Conservation (phyloP, 345 rosid genomes). For the Gossypium ekmanianum region DNA sequence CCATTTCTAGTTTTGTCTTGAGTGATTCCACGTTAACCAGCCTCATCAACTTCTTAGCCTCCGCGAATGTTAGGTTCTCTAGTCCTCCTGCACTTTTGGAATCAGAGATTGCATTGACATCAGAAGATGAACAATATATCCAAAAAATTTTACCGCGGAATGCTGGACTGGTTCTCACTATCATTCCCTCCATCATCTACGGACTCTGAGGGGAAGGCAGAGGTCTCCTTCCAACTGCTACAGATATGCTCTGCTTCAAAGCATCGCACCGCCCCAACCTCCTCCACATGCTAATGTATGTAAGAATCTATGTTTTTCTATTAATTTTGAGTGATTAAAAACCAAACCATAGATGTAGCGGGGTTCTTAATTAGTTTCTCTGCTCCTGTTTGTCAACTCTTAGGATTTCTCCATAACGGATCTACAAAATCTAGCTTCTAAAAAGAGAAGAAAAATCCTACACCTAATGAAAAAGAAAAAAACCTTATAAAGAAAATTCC, state of each 20-base stretch:
- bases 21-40: constrained; percentile 76
- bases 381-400: no score
- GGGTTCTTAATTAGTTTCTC: no score
- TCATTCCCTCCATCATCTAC: neutral
- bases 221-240: constrained; percentile 19
- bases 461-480: no score
- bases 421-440: no score
- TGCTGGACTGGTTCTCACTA: neutral
- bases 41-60: constrained; percentile 76
- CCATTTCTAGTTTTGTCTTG: constrained; percentile 62
- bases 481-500: no score
- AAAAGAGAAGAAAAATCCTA: no score
- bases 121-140: constrained; percentile 3
- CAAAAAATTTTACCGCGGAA: neutral
- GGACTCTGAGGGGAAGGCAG: neutral
- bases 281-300: constrained; percentile 31
- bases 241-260: constrained; percentile 16
- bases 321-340: no score
- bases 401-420: no score
- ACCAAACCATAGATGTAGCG: no score
- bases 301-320: no score
- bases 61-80: constrained; percentile 35
- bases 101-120: neutral
- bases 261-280: constrained; percentile 19
- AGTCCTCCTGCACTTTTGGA: constrained; percentile 14